These are phyloP conservation scores for Aspergillus aculeatinus DNA, from an alignment of 2,329 filamentous ascomycete species.

Conservation along the genomic window DNA sequence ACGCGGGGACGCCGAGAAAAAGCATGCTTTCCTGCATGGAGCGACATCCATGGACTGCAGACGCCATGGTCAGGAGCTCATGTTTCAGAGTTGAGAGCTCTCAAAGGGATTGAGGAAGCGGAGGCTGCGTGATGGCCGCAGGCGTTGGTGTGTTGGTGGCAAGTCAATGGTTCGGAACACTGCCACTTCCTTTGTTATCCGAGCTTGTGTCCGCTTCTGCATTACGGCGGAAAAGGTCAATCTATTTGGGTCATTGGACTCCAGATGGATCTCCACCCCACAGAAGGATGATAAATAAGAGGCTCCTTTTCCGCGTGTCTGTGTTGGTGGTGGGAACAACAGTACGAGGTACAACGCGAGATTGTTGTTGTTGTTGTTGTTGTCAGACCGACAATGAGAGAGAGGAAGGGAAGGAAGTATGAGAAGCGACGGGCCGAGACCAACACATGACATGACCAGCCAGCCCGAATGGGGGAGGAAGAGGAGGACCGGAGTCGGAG, in stretches of 20 bases:
- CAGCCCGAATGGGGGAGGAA: background rate
- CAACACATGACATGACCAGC: background rate
- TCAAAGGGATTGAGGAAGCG: background rate
- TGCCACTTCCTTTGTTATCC: conserved; percentile 9
- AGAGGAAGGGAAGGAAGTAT: background rate
- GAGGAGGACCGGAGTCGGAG: background rate
- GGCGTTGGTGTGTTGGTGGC: conserved; percentile 2
- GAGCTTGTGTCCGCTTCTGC: conserved; percentile 1
- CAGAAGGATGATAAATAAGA: background rate
- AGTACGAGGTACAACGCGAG: background rate
- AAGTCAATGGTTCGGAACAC: conserved; percentile 2
- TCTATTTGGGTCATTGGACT: background rate
- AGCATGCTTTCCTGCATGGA: background rate
- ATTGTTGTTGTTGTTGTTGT: background rate
- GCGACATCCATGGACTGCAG: background rate
- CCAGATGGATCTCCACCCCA: background rate
- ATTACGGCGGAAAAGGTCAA: background rate
- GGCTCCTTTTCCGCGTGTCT: background rate
- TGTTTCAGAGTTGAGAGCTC: background rate
- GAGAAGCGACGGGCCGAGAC: background rate
- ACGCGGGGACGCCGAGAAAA: background rate
- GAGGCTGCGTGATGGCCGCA: background rate
- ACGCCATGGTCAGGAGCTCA: background rate
- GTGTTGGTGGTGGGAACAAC: background rate
- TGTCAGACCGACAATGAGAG: background rate